phyloP scores from a whole-genome alignment of 805 yeast species.

The Cyberlindnera mycetangii region DNA sequence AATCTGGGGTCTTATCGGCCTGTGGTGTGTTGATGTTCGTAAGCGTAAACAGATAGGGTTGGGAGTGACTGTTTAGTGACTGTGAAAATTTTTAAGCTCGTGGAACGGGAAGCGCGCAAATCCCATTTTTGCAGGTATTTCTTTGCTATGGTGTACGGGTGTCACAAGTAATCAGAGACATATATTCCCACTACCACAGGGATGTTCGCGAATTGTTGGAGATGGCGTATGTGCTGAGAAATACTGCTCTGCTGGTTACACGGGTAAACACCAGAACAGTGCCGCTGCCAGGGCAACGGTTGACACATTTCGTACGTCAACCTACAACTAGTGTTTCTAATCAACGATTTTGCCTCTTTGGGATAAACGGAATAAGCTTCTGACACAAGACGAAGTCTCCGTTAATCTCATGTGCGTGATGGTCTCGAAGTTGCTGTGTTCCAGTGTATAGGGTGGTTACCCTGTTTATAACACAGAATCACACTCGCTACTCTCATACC shows the following conservation, averaged over 20 bases:
- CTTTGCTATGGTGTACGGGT: constrained; percentile 3
- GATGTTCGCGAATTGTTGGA: constrained; percentile 13
- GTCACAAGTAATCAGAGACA: not conserved
- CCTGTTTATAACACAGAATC: too few species aligned
- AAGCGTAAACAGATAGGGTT: constrained; percentile 15
- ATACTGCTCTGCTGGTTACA: not conserved
- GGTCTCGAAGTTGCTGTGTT: too few species aligned
- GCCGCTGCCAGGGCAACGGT: constrained; percentile 2
- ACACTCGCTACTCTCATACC: too few species aligned
- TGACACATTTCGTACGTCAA: not conserved
- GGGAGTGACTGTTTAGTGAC: constrained; percentile 31
- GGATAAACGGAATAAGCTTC: not conserved
- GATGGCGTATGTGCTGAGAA: constrained; percentile 4
- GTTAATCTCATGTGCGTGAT: too few species aligned
- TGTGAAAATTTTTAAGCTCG: constrained; percentile 29
- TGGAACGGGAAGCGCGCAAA: constrained; percentile 4
- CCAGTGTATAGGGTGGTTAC: too few species aligned
- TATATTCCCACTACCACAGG: constrained; percentile 3
- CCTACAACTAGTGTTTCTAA: not conserved
- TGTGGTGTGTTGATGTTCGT: constrained; percentile 24
- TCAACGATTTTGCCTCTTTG: constrained; percentile 12
- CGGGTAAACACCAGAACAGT: constrained; percentile 3
- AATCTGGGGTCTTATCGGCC: constrained; percentile 4
- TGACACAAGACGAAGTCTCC: too few species aligned
- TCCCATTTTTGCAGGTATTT: not conserved